Base-by-base conservation (phyloP, 305 asterid genomes). In the Fraxinus greggii region DNA sequence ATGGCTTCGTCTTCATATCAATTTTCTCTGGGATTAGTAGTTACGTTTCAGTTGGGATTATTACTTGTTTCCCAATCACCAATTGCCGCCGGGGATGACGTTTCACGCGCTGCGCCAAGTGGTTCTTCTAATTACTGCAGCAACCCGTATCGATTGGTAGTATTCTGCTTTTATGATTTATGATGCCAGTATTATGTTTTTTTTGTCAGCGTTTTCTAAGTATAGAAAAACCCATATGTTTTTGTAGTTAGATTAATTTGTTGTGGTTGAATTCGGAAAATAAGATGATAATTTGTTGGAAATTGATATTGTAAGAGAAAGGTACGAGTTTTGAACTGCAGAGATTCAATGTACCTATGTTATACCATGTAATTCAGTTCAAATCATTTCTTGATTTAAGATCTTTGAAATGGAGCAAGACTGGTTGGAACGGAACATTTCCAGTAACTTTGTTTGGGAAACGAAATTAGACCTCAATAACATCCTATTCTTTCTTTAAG, bases 141-240 rank as follows among this genome's bases (percentile, higher is more conserved):
- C 79, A 81, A 80, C 56, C 84, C 83, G 35, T 78, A 45, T 80
- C 84, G 86, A 51, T 48, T 81, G 87, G 91, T 87, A 31, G 51
- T 2, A 31, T 74, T 65, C 36, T 70, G 72, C 63, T 12, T 38
- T 32, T 3, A 6, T 72, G 19, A 67, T 31, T 31, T 31, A 70
- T 29, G 75, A 70, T 29, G 75, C 23, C 75, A 13, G 24, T 1
- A 31, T 70, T 5, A 29, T 17, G 13, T 5, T 70, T 70, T 32
- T 12, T 31, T 63, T 70, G 35, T 31, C 42, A 15, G 75, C 13
- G 2, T 31, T 70, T 31, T 7, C 21, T 5, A 31, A 29, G 21
- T 29, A 29, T 29, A 5, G 75, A 29, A 5, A 70, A 32, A 3
- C 42, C 12, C 75, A 70, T 29, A 12, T 12, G n/a, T 24, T 17